These are phyloP conservation scores for Xylaria nigripes DNA, from an alignment of 495 filamentous ascomycete species.

Conservation along the genomic window DNA sequence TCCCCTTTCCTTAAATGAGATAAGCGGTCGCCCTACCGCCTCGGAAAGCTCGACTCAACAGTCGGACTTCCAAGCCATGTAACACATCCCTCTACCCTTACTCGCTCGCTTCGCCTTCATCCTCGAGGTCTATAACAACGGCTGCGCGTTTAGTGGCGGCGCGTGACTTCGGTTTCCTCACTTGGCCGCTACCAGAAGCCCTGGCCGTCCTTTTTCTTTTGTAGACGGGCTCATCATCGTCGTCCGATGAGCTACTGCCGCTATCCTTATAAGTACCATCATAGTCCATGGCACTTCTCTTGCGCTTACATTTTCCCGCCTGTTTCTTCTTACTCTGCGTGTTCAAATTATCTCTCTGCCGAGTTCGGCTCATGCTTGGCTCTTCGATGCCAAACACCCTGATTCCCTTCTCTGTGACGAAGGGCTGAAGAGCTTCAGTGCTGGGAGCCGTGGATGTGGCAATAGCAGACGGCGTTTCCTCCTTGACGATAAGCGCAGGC, in stretches of 20 bases:
- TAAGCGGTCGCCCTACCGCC: too few species aligned
- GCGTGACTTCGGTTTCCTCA: background rate
- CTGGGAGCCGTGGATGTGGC: background rate
- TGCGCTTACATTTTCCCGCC: background rate
- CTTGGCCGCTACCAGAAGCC: background rate
- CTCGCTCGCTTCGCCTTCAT: too few species aligned
- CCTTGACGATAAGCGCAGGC: too few species aligned
- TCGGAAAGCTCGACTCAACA: too few species aligned
- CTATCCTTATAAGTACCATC: background rate
- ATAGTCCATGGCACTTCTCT: background rate
- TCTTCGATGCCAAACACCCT: background rate
- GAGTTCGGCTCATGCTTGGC: background rate
- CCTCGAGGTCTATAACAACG: too few species aligned
- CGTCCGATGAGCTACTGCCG: background rate
- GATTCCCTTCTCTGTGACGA: background rate
- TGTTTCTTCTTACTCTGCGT: background rate
- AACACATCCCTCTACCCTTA: too few species aligned
- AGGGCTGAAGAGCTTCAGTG: background rate
- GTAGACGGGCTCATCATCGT: background rate
- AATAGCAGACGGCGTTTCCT: background rate
- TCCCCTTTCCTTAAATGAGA: too few species aligned
- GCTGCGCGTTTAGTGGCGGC: background rate
- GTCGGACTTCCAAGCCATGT: too few species aligned
- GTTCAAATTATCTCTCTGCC: background rate
- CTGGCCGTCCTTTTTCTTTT: background rate